Evolutionary conservation across 2,329 filamentous ascomycete species (phyloP), one percentile per base, ranked within the genome.

Genomic region (Exophiala xenobiotica): DNA sequence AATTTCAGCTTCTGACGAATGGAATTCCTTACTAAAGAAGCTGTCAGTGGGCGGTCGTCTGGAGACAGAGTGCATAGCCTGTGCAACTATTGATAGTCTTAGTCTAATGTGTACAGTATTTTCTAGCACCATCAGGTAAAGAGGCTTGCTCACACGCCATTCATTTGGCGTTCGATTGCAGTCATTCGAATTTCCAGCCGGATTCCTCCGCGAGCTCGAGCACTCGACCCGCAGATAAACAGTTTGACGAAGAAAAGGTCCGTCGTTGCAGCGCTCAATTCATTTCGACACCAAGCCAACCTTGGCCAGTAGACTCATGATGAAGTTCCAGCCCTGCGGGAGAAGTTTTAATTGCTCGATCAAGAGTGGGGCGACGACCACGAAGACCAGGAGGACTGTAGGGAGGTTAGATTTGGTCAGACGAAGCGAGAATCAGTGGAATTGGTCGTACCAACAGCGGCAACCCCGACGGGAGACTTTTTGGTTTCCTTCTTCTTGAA

Each of bases 1-100:
- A 96, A 70, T 99, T 96, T 78, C 93, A 99, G 76, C 75, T 96
- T 64, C 75, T 96, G 72, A 97, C 93, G 24, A 97, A 99, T 67
- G 93, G 92, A 5, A 99, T 99, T 69, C 93, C 93, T 26, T 97
- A 95, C 67, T 96, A 79, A 44, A 24, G 31, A 35, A 14, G 18
- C 6, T 35, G 4, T 4, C n/a, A 14, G 3, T 46, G 24, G 23
- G 20, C 14, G 20, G 14, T 23, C 37, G 16, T 9, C 8, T 23
- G 4, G 8, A 27, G 26, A 9, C 4, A 27, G 40, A 35, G 8
- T 35, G 18, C 9, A 35, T 35, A 35, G 11, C 31, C 12, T 14
- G 31, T 35, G 18, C n/a, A n/a, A n/a, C n/a, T n/a, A n/a, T n/a
- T n/a, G n/a, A n/a, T n/a, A n/a, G n/a, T n/a, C n/a, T n/a, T n/a